A percentile compares a stretch with the other conserved stretches of the same genome.
phyloP scores from a whole-genome alignment of 2,329 filamentous ascomycete genomes.

The Fusarium praegraminearum region DNA sequence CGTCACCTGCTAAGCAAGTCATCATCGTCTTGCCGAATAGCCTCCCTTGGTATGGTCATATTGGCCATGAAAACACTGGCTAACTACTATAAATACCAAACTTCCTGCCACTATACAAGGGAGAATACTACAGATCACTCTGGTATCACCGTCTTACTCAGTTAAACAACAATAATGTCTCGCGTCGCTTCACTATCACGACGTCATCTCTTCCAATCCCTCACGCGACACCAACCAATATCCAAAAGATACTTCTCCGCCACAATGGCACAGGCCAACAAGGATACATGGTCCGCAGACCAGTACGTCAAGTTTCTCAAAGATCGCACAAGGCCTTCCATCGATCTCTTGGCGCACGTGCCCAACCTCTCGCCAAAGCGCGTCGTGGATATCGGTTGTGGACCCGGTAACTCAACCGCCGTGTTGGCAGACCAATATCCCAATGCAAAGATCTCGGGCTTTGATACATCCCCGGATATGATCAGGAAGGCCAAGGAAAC shows the following conservation, averaged over 20 bases:
- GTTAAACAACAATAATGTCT: not conserved
- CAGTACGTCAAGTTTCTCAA: conserved; percentile 68
- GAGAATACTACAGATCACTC: not conserved
- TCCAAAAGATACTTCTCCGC: conserved; percentile 11
- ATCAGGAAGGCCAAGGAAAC: conserved; percentile 59
- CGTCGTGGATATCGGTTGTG: conserved; percentile 70
- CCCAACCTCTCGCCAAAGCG: conserved; percentile 54
- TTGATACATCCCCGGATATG: conserved; percentile 70
- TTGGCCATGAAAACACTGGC: not conserved
- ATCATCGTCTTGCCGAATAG: not conserved
- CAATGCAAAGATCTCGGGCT: conserved; percentile 59
- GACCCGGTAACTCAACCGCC: conserved; percentile 68
- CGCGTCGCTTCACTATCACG: conserved; percentile 5
- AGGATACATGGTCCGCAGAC: conserved; percentile 61
- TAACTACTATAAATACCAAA: conserved; percentile 6
- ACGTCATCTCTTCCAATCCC: conserved; percentile 21
- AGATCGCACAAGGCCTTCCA: conserved; percentile 65
- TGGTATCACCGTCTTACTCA: not conserved
- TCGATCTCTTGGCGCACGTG: conserved; percentile 65
- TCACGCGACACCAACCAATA: not conserved
- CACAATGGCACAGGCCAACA: conserved; percentile 24
- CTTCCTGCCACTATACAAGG: not conserved
- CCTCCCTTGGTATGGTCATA: not conserved
- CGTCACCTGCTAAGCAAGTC: conserved; percentile 1
- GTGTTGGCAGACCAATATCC: conserved; percentile 63